phyloP scores from a whole-genome alignment of 768 basidiomycete genomes.

The Mycena floridula region DNA sequence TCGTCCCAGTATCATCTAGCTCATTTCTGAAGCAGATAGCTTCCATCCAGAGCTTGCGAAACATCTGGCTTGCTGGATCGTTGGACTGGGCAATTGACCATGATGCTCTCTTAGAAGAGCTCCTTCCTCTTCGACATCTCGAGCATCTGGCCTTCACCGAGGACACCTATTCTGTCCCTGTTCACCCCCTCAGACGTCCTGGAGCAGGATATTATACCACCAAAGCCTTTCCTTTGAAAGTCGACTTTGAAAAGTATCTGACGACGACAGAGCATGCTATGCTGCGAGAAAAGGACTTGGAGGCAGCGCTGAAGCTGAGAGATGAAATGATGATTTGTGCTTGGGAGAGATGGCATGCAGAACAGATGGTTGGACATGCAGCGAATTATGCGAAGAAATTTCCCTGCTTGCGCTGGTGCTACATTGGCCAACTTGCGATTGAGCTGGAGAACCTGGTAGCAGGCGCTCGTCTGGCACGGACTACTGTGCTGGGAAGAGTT shows the following conservation, averaged over 20 bases:
- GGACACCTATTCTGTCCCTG: slow-evolving; percentile 20
- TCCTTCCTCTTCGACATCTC: slow-evolving; percentile 17
- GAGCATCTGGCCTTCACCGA: slow-evolving; percentile 21
- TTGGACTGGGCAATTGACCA: slow-evolving; percentile 23
- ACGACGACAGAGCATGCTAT: slow-evolving; percentile 1
- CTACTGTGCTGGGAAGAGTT: too few relatives aligned
- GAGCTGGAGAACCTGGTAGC: too few relatives aligned
- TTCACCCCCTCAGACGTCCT: slow-evolving; percentile 17
- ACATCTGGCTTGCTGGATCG: too few relatives aligned
- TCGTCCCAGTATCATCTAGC: too few relatives aligned
- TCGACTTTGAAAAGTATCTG: slow-evolving; percentile 2
- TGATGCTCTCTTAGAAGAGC: slow-evolving; percentile 8
- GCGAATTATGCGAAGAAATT: slow-evolving; percentile 13
- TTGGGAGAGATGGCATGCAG: slow-evolving; percentile 25
- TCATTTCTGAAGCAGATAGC: too few relatives aligned
- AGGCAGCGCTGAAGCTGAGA: slow-evolving; percentile 3
- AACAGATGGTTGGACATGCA: slow-evolving; percentile 15
- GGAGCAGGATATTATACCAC: slow-evolving; percentile 18
- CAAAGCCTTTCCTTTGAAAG: slow-evolving; percentile 12
- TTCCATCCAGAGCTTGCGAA: too few relatives aligned
- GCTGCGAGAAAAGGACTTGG: not conserved
- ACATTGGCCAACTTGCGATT: too few relatives aligned
- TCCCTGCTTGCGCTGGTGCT: too few relatives aligned
- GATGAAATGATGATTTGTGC: slow-evolving; percentile 8
- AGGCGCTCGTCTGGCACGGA: too few relatives aligned